phyloP scores from a whole-genome alignment of 2,329 filamentous ascomycete species.

The Arthroderma sp. region DNA sequence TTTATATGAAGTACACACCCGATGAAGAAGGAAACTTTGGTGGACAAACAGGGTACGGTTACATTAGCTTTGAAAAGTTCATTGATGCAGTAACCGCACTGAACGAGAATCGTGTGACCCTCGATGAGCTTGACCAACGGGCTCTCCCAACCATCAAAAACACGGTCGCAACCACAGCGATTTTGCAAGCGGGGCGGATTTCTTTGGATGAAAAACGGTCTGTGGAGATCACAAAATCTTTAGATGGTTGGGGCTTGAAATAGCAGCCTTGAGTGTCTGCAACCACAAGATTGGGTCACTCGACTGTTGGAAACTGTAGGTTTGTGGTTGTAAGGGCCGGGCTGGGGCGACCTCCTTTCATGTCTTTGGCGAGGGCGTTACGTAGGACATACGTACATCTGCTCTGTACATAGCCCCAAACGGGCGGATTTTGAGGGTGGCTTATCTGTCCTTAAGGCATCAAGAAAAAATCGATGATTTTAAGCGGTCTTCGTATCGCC shows the following conservation, averaged over 20 bases:
- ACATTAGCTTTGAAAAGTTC: conserved; percentile 92
- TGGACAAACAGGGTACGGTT: conserved; percentile 83
- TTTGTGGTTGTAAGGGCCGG: no score
- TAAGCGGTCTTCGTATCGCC: no score
- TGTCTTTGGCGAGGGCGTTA: no score
- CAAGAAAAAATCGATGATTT: no score
- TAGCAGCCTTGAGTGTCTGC: not conserved
- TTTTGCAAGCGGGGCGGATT: conserved; percentile 71
- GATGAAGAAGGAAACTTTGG: conserved; percentile 92
- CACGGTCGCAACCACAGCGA: conserved; percentile 82
- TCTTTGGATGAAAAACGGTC: conserved; percentile 71
- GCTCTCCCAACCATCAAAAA: conserved; percentile 76
- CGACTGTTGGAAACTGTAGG: no score
- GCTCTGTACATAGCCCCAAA: no score
- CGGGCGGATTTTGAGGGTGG: no score
- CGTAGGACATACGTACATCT: no score
- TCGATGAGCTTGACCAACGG: conserved; percentile 66
- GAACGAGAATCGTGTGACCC: conserved; percentile 57
- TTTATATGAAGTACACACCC: conserved; percentile 89
- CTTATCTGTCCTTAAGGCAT: no score
- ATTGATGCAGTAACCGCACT: conserved; percentile 71
- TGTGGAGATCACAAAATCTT: conserved; percentile 50
- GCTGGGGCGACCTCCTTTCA: no score
- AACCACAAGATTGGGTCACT: no score
- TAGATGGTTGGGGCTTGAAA: conserved; percentile 49